Evolutionary conservation across 139 green algal species (phyloP), one percentile per base, ranked within the genome.

Genomic region (Auxenochlorella pyrenoidosa): DNA sequence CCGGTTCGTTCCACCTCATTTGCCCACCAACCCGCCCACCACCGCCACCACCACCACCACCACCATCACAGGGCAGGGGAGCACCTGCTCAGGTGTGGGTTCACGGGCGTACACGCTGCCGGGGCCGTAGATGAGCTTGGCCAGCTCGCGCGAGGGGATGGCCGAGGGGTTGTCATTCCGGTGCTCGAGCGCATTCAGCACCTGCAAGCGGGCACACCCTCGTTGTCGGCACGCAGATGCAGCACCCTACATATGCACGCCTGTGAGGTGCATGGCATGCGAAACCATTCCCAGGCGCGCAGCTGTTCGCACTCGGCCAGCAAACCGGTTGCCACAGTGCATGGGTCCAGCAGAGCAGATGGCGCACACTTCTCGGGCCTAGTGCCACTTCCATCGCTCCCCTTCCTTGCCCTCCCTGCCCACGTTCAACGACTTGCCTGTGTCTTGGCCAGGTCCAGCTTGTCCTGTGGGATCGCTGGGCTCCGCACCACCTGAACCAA

Each of bases 71-170:
- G 36, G 15, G 16, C 22, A 59, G 73, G 1, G 12, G 22, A 26
- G 40, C 72, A 71, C 86, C 68, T 90, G 79, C 34, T 84, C 66
- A 10, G 77, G 63, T 18, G 75, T 91, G 34, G 95, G 92, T 2
- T 90, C 88, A n/a, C 93, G 86, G 0, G 95, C 91, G 86, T 94
- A 97, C 21, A 93, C 82, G n/a, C 89, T 94, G 86, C 94, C 91
- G 4, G 30, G 28, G 15, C 95, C 95, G 60, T 97, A 97, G 22
- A 97, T 89, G n/a, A 96, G 79, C 84, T 92, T 91, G 36, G 73
- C 75, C 79, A 95, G 66, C 88, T 96, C 91, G 13, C 93, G 81
- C 19, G 66, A 43, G 0, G 91, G 93, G 16, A 95, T 88, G 59
- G 73, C 58, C 22, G 36, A 36, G 6, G 91, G 59, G 60, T 89